phyloP scores from a whole-genome alignment of 2,329 filamentous ascomycete species.

The Dryadomyces quercus-mongolicae region DNA sequence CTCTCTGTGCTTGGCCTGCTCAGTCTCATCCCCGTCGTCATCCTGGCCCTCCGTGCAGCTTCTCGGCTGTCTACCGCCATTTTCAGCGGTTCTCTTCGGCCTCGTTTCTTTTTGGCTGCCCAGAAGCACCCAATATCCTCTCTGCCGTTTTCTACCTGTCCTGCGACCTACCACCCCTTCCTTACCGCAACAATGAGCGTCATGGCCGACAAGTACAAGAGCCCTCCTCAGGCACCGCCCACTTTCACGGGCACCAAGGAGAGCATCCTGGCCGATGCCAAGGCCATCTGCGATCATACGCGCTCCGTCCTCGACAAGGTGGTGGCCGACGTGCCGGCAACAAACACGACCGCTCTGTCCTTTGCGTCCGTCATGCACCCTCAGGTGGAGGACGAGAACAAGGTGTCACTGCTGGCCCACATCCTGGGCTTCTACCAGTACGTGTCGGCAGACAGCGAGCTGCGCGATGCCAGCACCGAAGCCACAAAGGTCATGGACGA shows the following conservation, averaged over 20 bases:
- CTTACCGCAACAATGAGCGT: conserved; percentile 32
- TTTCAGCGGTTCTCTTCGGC: conserved; percentile 29
- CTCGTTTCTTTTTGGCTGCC: background rate
- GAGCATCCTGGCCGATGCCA: conserved; percentile 54
- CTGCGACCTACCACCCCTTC: conserved; percentile 21
- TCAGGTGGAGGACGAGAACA: conserved; percentile 62
- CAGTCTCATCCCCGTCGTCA: conserved; percentile 45
- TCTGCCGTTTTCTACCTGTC: conserved; percentile 9
- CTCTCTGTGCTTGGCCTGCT: conserved; percentile 35
- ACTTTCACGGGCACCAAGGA: conserved; percentile 65
- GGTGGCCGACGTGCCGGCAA: conserved; percentile 44
- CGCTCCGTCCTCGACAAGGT: conserved; percentile 55
- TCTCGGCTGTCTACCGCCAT: conserved; percentile 43
- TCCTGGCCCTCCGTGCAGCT: conserved; percentile 53
- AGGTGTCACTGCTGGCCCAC: conserved; percentile 42
- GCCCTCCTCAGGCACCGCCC: conserved; percentile 66
- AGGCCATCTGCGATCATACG: conserved; percentile 50
- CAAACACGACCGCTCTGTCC: conserved; percentile 37
- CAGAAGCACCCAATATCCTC: conserved; percentile 1
- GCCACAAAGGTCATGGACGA: conserved; percentile 67
- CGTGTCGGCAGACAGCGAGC: conserved; percentile 53
- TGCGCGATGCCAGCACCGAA: conserved; percentile 66
- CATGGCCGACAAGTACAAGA: conserved; percentile 55
- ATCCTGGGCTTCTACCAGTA: conserved; percentile 75
- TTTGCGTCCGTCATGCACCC: conserved; percentile 48